phyloP scores from a whole-genome alignment of 306 rosid genomes.

The Ormosia emarginata region DNA sequence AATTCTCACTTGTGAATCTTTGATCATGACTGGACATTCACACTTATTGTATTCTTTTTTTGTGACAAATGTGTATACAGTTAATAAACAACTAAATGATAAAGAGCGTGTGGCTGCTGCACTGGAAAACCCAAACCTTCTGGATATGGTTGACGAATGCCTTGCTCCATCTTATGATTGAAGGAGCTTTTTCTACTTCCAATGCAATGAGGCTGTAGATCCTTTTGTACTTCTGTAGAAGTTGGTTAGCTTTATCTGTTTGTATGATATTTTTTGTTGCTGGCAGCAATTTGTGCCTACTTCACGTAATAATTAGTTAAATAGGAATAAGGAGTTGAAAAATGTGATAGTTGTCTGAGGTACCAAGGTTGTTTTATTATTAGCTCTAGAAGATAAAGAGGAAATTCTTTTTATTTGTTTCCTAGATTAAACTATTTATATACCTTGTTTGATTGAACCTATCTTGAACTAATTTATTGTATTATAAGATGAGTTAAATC shows the following conservation, averaged over 20 bases:
- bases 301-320: neutral
- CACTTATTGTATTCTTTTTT: neutral
- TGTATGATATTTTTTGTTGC: neutral
- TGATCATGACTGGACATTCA: neutral
- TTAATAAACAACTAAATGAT: conserved; percentile 91
- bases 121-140: conserved; percentile 79
- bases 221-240: neutral
- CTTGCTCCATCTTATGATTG: conserved; percentile 70
- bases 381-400: neutral
- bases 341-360: neutral
- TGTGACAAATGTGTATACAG: conserved; percentile 39
- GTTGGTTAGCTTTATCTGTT: neutral
- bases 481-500: neutral
- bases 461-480: neutral
- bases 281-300: conserved; percentile 3
- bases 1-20: neutral
- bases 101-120: conserved; percentile 96
- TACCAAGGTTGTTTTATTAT: neutral
- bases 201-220: neutral
- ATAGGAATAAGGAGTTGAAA: conserved; percentile 8
- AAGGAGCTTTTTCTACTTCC: conserved; percentile 5
- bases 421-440: neutral
- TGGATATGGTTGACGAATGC: conserved; percentile 93
- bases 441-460: neutral
- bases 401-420: neutral